A percentile compares a stretch with the other conserved stretches of the same genome.
Evolutionary conservation across 2,329 filamentous ascomycete genomes (phyloP).

Genomic region (Endothia cerciana): DNA sequence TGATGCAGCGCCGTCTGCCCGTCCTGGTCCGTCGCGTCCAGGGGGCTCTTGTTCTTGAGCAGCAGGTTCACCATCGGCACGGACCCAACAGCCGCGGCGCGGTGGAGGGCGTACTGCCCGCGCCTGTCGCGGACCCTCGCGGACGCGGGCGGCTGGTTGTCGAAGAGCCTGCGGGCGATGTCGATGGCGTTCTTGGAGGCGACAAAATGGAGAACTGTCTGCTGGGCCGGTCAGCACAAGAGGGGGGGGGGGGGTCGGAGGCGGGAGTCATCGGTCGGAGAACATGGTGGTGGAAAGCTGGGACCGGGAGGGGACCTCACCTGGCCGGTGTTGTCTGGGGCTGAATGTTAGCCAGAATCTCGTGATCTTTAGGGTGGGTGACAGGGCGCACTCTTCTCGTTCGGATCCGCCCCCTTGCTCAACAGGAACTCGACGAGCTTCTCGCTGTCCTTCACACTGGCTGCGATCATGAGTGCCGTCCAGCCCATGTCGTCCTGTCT

Average conservation of each 20-base stretch:
- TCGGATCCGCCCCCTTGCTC: conserved; percentile 70
- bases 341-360: conserved; percentile 29
- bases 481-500: conserved; percentile 74
- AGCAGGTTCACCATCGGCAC: conserved; percentile 84
- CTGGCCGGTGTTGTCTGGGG: conserved; percentile 66
- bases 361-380: no score
- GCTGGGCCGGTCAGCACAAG: conserved; percentile 17
- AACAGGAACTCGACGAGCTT: conserved; percentile 70
- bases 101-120: conserved; percentile 88
- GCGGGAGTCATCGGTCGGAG: no score
- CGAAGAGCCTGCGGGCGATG: conserved; percentile 75
- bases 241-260: neutral
- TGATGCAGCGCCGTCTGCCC: conserved; percentile 92
- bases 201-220: conserved; percentile 90
- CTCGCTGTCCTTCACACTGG: conserved; percentile 73
- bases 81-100: conserved; percentile 87
- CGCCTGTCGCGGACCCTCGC: conserved; percentile 81
- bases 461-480: conserved; percentile 84
- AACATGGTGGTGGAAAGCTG: neutral
- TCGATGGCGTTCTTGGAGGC: conserved; percentile 89
- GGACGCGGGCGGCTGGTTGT: conserved; percentile 70
- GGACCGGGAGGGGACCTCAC: conserved; percentile 41
- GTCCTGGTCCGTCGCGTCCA: conserved; percentile 81
- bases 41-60: conserved; percentile 74
- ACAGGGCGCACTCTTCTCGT: conserved; percentile 66